These are phyloP conservation scores for Leucaena leucocephala DNA, from an alignment of 306 rosid genomes.

Conservation along the genomic window DNA sequence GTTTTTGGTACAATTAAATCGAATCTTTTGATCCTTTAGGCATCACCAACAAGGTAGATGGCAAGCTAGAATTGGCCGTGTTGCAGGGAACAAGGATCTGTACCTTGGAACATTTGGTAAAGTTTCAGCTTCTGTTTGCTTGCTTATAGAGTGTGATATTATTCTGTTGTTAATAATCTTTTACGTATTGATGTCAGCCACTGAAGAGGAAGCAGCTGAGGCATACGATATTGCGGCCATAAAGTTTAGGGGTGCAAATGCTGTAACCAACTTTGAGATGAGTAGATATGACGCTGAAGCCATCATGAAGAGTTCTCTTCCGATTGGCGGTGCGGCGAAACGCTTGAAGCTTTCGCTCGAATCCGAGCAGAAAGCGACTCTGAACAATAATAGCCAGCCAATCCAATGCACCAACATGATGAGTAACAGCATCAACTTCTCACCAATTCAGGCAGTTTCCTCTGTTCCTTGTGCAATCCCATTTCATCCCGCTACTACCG, in stretches of 20 bases:
- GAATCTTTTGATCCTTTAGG: constrained; percentile 43
- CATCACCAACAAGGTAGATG: constrained; percentile 95
- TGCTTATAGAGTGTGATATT: not conserved
- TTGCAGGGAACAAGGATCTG: constrained; percentile 86
- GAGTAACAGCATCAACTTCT: constrained; percentile 58
- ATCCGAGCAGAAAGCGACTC: constrained; percentile 49
- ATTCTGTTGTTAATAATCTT: not conserved
- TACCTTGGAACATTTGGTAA: constrained; percentile 88
- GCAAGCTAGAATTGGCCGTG: constrained; percentile 98
- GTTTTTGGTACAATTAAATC: not conserved
- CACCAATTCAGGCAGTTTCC: constrained; percentile 51
- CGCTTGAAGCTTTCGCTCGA: constrained; percentile 71
- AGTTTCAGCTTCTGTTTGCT: not conserved
- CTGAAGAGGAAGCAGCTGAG: constrained; percentile 97
- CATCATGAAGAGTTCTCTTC: constrained; percentile 63
- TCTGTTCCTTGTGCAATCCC: constrained; percentile 60
- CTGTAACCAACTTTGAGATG: constrained; percentile 87
- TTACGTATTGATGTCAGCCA: constrained; percentile 49
- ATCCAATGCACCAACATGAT: constrained; percentile 35
- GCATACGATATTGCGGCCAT: constrained; percentile 93
- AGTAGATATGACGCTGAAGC: constrained; percentile 68
- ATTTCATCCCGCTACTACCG: constrained; percentile 47
- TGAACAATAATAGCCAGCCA: constrained; percentile 36
- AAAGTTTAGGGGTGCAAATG: constrained; percentile 76
- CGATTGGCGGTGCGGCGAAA: constrained; percentile 75